Conservation (phyloP, 495 filamentous ascomycete species). For the Lasiosphaeria hispida region DNA sequence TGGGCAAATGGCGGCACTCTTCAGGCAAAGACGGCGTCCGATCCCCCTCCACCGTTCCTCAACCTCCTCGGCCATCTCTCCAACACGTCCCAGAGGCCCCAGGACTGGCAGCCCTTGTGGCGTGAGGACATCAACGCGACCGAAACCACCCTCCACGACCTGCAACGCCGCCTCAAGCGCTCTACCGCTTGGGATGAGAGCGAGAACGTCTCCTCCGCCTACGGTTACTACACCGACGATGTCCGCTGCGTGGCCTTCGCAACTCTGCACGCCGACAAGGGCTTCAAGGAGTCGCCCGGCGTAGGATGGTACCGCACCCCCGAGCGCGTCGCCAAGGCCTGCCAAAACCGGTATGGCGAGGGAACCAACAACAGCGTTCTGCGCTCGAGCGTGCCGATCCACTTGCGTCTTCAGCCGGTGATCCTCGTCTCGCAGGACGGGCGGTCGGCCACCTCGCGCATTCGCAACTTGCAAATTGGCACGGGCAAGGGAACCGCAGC, state of each 20-base stretch:
- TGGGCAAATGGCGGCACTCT: slow-evolving; percentile 18
- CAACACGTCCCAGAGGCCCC: background rate
- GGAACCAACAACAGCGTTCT: background rate
- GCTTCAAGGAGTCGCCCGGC: slow-evolving; percentile 19
- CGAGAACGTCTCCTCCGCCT: slow-evolving; percentile 20
- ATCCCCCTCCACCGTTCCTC: slow-evolving; percentile 2
- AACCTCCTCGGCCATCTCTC: slow-evolving; percentile 1
- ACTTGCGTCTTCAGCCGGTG: slow-evolving; percentile 22
- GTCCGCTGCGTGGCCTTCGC: slow-evolving; percentile 16
- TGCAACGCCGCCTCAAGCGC: slow-evolving; percentile 15
- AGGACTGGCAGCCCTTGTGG: background rate
- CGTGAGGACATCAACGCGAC: background rate
- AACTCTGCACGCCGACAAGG: slow-evolving; percentile 14
- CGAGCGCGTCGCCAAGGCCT: slow-evolving; percentile 9
- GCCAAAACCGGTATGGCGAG: slow-evolving; percentile 15
- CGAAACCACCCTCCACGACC: slow-evolving; percentile 10
- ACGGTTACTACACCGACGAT: slow-evolving; percentile 24
- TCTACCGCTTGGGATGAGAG: slow-evolving; percentile 21
- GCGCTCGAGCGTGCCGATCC: slow-evolving; percentile 14
- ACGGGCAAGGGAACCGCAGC: slow-evolving; percentile 4
- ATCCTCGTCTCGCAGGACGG: slow-evolving; percentile 20
- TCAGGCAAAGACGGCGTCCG: background rate
- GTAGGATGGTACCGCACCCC: slow-evolving; percentile 22
- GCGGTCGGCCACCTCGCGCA: slow-evolving; percentile 12
- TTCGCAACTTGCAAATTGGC: slow-evolving; percentile 14